phyloP scores from a whole-genome alignment of 2,329 filamentous ascomycete species.

The Thermothelomyces thermophilus region DNA sequence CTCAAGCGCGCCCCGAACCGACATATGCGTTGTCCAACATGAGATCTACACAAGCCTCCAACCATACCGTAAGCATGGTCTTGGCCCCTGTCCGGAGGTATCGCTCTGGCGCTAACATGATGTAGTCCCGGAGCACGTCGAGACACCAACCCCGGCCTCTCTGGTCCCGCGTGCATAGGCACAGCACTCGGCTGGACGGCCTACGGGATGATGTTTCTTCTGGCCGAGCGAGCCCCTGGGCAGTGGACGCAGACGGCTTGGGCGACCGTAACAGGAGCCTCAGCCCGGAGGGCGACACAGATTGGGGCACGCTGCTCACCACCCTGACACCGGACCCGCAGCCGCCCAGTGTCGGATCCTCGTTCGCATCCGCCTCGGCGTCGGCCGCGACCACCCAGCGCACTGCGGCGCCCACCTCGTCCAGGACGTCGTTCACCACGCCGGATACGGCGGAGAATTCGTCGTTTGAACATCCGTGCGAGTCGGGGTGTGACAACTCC shows the following conservation, averaged over 20 bases:
- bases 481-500: conserved; percentile 49
- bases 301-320: conserved; percentile 74
- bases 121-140: conserved; percentile 13
- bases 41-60: conserved; percentile 18
- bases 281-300: conserved; percentile 60
- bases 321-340: conserved; percentile 78
- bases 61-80: conserved; percentile 11
- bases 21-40: conserved; percentile 19
- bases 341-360: conserved; percentile 72
- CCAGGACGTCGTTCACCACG: conserved; percentile 40
- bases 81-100: not conserved
- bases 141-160: not conserved
- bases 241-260: conserved; percentile 54
- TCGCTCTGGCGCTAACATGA: conserved; percentile 5
- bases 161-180: conserved; percentile 2
- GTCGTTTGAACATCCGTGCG: conserved; percentile 38
- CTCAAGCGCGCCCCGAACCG: conserved; percentile 12
- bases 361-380: conserved; percentile 59
- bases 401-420: conserved; percentile 35
- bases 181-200: not conserved
- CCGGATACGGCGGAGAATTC: conserved; percentile 34
- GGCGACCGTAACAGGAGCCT: conserved; percentile 79
- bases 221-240: not conserved
- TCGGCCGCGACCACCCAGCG: conserved; percentile 40
- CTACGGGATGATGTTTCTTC: not conserved